phyloP scores from a whole-genome alignment of 2,329 filamentous ascomycete species.

The Tricladium varicosporioides region DNA sequence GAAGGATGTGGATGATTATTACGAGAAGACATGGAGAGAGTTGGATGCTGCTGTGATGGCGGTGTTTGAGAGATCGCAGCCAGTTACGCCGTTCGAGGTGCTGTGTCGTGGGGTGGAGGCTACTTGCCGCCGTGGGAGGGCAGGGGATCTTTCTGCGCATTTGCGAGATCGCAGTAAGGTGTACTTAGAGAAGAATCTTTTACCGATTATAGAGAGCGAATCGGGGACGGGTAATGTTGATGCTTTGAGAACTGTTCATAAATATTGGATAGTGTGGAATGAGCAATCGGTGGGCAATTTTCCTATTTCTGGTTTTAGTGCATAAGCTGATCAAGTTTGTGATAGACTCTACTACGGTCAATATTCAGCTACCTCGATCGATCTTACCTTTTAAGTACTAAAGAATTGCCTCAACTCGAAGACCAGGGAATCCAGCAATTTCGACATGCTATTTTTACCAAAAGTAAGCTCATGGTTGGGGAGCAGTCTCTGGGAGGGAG shows the following conservation, averaged over 20 bases:
- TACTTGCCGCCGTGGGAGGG: slow-evolving; percentile 76
- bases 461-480: slow-evolving; percentile 30
- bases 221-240: slow-evolving; percentile 57
- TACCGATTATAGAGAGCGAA: slow-evolving; percentile 50
- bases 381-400: slow-evolving; percentile 76
- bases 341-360: slow-evolving; percentile 71
- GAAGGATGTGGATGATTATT: slow-evolving; percentile 71
- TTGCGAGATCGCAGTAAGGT: slow-evolving; percentile 64
- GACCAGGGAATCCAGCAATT: slow-evolving; percentile 80
- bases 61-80: slow-evolving; percentile 65
- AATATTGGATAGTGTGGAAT: slow-evolving; percentile 75
- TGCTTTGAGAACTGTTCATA: slow-evolving; percentile 54
- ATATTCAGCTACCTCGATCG: slow-evolving; percentile 95
- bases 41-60: slow-evolving; percentile 70
- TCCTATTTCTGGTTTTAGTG: neutral
- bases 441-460: slow-evolving; percentile 51
- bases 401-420: slow-evolving; percentile 69
- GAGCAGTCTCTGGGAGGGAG: slow-evolving; percentile 37
- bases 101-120: slow-evolving; percentile 91
- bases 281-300: slow-evolving; percentile 62
- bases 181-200: slow-evolving; percentile 63
- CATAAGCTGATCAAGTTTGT: slow-evolving; percentile 14
- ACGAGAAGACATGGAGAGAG: slow-evolving; percentile 71
- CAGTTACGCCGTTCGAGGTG: slow-evolving; percentile 76
- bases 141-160: slow-evolving; percentile 63